Conservation (phyloP, 352 stramenopile genomes). For the Plasmopara viticola region DNA sequence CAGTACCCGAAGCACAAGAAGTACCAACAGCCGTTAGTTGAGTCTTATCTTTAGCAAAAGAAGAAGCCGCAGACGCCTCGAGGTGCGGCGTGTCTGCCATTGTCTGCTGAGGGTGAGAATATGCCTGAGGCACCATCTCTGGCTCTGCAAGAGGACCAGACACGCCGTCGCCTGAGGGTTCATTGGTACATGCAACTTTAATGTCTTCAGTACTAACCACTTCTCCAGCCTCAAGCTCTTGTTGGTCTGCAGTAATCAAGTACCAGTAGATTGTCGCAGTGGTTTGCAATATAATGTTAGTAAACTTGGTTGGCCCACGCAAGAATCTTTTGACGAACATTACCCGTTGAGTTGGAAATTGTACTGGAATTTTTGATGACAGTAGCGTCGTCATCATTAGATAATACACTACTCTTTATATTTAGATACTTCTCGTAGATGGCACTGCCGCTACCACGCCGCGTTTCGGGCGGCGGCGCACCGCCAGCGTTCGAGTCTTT, state of each 20-base stretch:
- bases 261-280: background rate
- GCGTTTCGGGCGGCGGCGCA: conserved; percentile 13
- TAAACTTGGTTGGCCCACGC: background rate
- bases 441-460: conserved; percentile 12
- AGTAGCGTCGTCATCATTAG: conserved; percentile 1
- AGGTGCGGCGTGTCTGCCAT: conserved; percentile 13
- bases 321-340: conserved; percentile 1
- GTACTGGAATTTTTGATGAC: background rate
- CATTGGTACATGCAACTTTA: conserved; percentile 22
- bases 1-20: conserved; percentile 22
- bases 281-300: background rate
- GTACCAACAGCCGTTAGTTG: conserved; percentile 33
- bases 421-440: conserved; percentile 54
- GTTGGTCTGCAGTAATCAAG: conserved; percentile 24
- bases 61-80: conserved; percentile 13
- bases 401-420: conserved; percentile 31
- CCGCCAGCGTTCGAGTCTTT: conserved; percentile 13
- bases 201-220: conserved; percentile 44
- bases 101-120: conserved; percentile 13
- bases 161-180: conserved; percentile 13
- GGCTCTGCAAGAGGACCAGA: conserved; percentile 22
- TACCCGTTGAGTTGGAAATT: conserved; percentile 56
- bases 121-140: conserved; percentile 11
- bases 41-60: conserved; percentile 16
- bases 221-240: conserved; percentile 53